Percentiles rank a stretch among this genome's conserved stretches.
phyloP scores from a whole-genome alignment of 176 grass and related monocot species.

The Aegilops speltoides region DNA sequence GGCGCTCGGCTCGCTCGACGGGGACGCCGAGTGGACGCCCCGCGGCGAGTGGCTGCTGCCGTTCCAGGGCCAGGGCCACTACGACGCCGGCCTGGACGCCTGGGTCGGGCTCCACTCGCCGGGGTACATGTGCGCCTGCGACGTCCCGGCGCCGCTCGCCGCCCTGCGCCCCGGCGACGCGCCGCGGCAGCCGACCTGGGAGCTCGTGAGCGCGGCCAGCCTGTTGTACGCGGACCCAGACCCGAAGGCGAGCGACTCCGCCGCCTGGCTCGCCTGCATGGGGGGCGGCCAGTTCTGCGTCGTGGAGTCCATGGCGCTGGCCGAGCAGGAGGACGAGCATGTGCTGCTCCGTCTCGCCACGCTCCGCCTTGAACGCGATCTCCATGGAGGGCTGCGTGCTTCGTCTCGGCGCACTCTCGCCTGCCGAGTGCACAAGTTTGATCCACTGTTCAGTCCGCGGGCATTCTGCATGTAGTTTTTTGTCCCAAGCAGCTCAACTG shows the following conservation, averaged over 20 bases:
- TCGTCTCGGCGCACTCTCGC: background rate
- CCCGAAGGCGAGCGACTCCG: background rate
- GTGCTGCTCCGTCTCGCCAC: background rate
- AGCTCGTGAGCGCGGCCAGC: background rate
- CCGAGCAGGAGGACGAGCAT: background rate
- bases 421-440: background rate
- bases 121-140: background rate
- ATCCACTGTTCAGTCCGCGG: background rate
- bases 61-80: slow-evolving; percentile 2
- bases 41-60: slow-evolving; percentile 26
- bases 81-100: slow-evolving; percentile 17
- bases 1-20: too few relatives aligned
- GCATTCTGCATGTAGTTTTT: background rate
- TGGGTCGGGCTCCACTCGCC: slow-evolving; percentile 21
- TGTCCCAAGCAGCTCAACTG: too few relatives aligned
- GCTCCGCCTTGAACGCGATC: background rate
- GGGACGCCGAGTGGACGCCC: background rate
- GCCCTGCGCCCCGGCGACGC: background rate
- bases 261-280: background rate
- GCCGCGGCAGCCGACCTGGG: background rate
- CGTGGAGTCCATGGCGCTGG: background rate
- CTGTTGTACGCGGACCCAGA: background rate
- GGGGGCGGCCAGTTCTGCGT: background rate
- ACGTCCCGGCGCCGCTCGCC: background rate
- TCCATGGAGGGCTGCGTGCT: background rate